Conservation (phyloP, 2,329 filamentous ascomycete species). For the Penicillium occitanis region DNA sequence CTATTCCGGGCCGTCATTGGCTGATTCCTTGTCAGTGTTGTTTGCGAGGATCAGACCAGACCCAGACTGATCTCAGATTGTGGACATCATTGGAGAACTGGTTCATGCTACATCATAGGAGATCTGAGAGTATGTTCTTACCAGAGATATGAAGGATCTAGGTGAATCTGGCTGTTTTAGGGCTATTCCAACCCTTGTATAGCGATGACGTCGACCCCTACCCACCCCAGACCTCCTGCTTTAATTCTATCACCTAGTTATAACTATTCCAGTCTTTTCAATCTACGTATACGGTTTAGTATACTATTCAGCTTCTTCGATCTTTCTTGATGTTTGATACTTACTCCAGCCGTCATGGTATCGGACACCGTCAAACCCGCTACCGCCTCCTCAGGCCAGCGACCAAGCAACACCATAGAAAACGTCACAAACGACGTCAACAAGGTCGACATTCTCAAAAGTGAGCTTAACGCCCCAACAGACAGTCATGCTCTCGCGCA, state of each 20-base stretch:
- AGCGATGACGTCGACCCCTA: conserved; percentile 13
- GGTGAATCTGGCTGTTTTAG: background rate
- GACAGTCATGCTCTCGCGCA: conserved; percentile 20
- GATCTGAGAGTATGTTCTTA: background rate
- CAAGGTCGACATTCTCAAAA: conserved; percentile 10
- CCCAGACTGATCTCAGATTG: background rate
- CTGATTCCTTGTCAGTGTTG: background rate
- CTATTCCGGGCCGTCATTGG: background rate
- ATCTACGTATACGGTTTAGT: background rate
- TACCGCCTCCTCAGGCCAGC: conserved; percentile 10
- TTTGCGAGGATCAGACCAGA: background rate
- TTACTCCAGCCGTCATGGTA: conserved; percentile 2
- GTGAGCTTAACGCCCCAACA: conserved; percentile 14
- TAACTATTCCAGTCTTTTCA: background rate
- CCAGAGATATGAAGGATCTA: background rate
- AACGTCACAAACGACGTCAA: conserved; percentile 8
- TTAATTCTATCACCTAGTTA: background rate
- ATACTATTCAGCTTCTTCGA: no score
- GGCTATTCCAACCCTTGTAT: background rate
- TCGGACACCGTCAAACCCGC: background rate
- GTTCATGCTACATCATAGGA: background rate
- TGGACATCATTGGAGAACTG: background rate
- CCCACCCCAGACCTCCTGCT: conserved; percentile 1
- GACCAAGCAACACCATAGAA: conserved; percentile 7
- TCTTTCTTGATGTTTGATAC: no score